Conservation (phyloP, 768 basidiomycete genomes). For the Tricholoma hemisulphureum region DNA sequence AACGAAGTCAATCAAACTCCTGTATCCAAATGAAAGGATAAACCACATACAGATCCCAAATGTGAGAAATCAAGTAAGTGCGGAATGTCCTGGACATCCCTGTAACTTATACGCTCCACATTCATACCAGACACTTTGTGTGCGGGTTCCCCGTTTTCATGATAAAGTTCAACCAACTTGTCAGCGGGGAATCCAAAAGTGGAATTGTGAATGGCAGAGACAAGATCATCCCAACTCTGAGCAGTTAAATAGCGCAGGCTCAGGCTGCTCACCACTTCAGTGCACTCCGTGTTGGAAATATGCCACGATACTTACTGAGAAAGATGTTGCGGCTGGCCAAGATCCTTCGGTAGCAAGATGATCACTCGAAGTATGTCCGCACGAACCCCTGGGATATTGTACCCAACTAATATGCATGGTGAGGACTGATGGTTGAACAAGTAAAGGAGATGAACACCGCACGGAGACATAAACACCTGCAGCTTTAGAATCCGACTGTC, state of each 20-base stretch:
- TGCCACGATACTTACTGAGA: background rate
- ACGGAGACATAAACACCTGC: constrained; percentile 48
- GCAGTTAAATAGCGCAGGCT: background rate
- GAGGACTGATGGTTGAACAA: background rate
- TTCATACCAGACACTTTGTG: background rate
- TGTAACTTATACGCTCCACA: background rate
- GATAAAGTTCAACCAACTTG: background rate
- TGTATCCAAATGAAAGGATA: background rate
- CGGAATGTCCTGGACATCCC: background rate
- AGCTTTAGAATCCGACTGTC: constrained; percentile 31
- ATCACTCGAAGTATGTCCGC: background rate
- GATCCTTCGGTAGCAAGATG: background rate
- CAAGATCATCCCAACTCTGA: background rate
- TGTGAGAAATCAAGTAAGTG: background rate
- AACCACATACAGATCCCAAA: background rate
- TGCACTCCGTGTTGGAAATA: background rate
- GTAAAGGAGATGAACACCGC: background rate
- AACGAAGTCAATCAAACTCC: background rate
- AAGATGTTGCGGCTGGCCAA: background rate
- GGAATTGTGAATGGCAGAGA: background rate
- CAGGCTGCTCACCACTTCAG: background rate
- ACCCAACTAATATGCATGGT: background rate
- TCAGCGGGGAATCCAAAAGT: background rate
- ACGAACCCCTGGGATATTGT: background rate
- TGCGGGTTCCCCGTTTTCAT: background rate